Conservation (phyloP, 345 rosid genomes). For the Mallotus nudiflorus region DNA sequence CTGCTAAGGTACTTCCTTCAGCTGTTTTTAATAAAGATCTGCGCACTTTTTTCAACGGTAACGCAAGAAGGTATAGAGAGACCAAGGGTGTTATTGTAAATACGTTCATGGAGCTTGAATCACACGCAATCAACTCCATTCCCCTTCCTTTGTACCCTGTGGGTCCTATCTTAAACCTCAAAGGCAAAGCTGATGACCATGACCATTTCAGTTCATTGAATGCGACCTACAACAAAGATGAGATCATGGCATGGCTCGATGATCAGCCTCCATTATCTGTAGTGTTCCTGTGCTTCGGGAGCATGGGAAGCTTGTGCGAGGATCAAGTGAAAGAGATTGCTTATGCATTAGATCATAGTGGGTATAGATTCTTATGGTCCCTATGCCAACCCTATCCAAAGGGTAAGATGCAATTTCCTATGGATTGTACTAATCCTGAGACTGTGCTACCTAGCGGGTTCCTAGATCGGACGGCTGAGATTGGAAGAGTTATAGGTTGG, state of each 20-base stretch:
- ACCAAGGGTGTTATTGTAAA: slow-evolving; percentile 6
- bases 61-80: neutral
- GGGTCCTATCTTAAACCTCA: neutral
- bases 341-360: slow-evolving; percentile 1
- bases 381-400: slow-evolving; percentile 13
- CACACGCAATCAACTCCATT: neutral
- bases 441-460: slow-evolving; percentile 11
- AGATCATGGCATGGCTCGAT: slow-evolving; percentile 21
- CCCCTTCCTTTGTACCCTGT: slow-evolving; percentile 7
- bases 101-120: neutral
- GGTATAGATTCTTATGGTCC: slow-evolving; percentile 21
- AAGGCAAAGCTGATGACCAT: neutral
- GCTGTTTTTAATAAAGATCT: neutral
- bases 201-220: no score
- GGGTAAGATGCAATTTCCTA: neutral
- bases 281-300: slow-evolving; percentile 28
- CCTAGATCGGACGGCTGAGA: slow-evolving; percentile 10
- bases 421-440: neutral
- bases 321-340: slow-evolving; percentile 23
- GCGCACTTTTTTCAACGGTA: neutral
- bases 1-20: neutral
- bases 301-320: slow-evolving; percentile 12
- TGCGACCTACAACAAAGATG: no score
- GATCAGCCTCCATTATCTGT: slow-evolving; percentile 12
- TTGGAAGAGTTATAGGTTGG: slow-evolving; percentile 23